Conservation (phyloP, 179 eudicot species). For the Heliamphora pulchella region DNA sequence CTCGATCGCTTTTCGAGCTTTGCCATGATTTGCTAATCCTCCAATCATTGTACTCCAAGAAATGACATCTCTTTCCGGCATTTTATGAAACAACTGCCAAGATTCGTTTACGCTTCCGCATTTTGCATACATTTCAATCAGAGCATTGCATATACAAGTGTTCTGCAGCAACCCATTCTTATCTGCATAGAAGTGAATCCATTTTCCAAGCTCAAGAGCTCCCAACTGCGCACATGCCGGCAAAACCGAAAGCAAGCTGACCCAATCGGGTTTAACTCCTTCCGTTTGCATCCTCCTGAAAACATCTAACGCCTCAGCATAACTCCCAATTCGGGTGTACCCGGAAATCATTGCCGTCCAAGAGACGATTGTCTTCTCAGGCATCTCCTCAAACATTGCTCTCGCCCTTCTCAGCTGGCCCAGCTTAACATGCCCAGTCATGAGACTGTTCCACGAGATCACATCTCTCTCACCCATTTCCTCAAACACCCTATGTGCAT, state of each 20-base stretch:
- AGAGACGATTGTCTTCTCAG: conserved; percentile 34
- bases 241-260: conserved; percentile 39
- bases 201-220: conserved; percentile 44
- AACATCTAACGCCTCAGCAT: conserved; percentile 31
- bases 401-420: conserved; percentile 37
- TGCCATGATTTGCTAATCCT: not conserved
- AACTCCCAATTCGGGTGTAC: conserved; percentile 27
- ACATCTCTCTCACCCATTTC: conserved; percentile 45
- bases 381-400: conserved; percentile 39
- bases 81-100: conserved; percentile 5
- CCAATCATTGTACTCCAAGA: conserved; percentile 16
- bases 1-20: not conserved
- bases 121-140: conserved; percentile 48
- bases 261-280: conserved; percentile 39
- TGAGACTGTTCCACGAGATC: conserved; percentile 43
- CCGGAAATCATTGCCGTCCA: conserved; percentile 51
- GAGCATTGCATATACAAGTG: conserved; percentile 34
- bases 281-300: conserved; percentile 37
- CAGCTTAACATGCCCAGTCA: conserved; percentile 35
- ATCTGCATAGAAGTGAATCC: conserved; percentile 47
- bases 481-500: conserved; percentile 39
- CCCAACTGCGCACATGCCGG: conserved; percentile 43
- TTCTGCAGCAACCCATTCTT: conserved; percentile 28
- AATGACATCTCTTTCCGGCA: conserved; percentile 1
- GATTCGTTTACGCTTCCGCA: conserved; percentile 37